phyloP scores from a whole-genome alignment of 2,329 filamentous ascomycete species.

The Zymoseptoria passerinii region DNA sequence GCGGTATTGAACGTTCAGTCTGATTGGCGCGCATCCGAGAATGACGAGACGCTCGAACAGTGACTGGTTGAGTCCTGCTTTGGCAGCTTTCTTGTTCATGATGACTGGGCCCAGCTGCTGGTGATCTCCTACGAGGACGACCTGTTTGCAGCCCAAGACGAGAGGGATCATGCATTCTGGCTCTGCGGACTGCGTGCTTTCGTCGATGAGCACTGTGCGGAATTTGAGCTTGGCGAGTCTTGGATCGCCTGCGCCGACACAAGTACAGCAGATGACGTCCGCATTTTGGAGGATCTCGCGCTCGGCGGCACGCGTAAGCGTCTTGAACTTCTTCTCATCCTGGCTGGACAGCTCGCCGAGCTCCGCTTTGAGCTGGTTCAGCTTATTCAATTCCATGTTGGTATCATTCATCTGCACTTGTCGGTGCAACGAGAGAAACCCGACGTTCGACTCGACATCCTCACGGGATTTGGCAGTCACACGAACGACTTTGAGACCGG shows the following conservation, averaged over 20 bases:
- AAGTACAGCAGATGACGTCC: constrained; percentile 98
- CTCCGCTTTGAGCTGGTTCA: constrained; percentile 86
- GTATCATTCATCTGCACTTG: constrained; percentile 95
- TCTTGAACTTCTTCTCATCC: constrained; percentile 98
- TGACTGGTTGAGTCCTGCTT: constrained; percentile 96
- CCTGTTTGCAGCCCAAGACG: constrained; percentile 94
- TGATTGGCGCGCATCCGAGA: constrained; percentile 81
- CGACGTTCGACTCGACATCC: constrained; percentile 96
- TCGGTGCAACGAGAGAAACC: constrained; percentile 89
- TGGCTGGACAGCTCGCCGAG: constrained; percentile 85
- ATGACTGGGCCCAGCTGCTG: constrained; percentile 97
- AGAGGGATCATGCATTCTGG: constrained; percentile 98
- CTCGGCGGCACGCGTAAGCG: constrained; percentile 86
- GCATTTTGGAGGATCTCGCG: constrained; percentile 91
- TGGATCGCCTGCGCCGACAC: constrained; percentile 92
- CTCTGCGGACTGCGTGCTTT: constrained; percentile 95
- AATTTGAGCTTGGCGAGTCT: constrained; percentile 96
- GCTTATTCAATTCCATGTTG: constrained; percentile 85
- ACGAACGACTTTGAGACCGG: constrained; percentile 90
- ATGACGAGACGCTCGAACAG: constrained; percentile 93
- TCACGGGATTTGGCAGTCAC: constrained; percentile 98
- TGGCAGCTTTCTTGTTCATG: constrained; percentile 99
- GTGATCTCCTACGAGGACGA: constrained; percentile 96
- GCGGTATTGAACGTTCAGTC: constrained; percentile 93
- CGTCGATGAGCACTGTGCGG: constrained; percentile 93